Evolutionary conservation across 257 asterid genomes (phyloP).

Genomic region (Gardenia jasminoides): DNA sequence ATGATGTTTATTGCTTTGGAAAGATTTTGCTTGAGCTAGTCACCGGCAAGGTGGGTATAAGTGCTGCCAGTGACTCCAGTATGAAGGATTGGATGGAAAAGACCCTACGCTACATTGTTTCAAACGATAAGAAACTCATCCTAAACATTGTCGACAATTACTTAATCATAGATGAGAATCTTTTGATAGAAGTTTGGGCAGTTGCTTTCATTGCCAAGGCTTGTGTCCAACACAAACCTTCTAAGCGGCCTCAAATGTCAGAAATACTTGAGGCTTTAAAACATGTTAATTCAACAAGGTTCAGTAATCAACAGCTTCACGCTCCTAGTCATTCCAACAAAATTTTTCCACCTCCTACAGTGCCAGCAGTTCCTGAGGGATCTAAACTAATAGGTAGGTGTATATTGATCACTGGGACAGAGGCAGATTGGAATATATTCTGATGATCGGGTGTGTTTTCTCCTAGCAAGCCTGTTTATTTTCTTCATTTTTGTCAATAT

Average conservation of each 20-base stretch:
- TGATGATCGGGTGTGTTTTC: no score
- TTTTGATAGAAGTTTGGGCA: not conserved
- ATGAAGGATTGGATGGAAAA: constrained; percentile 27
- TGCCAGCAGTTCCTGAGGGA: not conserved
- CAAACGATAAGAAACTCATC: not conserved
- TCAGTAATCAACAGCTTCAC: constrained; percentile 61
- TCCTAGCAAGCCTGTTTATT: no score
- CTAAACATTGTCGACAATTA: not conserved
- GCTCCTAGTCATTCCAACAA: constrained; percentile 36
- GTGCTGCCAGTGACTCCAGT: not conserved
- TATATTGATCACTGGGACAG: no score
- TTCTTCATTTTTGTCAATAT: no score
- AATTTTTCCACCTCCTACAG: constrained; percentile 53
- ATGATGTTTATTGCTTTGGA: constrained; percentile 20
- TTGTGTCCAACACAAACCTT: not conserved
- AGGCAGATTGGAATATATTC: no score
- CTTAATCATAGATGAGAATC: not conserved
- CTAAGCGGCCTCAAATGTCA: constrained; percentile 51
- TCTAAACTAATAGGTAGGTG: no score
- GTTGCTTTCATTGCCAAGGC: constrained; percentile 3
- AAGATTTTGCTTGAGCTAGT: constrained; percentile 14
- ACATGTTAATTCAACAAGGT: constrained; percentile 49
- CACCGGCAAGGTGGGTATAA: not conserved
- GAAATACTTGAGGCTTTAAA: constrained; percentile 72
- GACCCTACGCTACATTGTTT: constrained; percentile 30